Conservation (phyloP, 2,329 filamentous ascomycete species). For the Colletotrichum navitas region DNA sequence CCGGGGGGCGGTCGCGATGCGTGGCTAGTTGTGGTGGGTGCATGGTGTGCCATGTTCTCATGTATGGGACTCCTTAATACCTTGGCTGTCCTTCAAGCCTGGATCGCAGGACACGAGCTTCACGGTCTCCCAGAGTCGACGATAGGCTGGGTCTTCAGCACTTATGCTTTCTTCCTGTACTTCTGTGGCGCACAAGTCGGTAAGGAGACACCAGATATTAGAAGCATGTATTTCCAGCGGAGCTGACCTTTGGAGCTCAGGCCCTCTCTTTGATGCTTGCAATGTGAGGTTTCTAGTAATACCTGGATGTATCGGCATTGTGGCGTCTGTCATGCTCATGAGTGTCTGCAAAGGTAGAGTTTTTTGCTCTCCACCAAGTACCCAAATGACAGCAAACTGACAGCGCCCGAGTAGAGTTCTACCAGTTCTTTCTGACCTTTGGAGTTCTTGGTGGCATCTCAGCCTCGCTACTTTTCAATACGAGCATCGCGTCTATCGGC, state of each 20-base stretch:
- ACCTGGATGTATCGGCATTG: constrained; percentile 67
- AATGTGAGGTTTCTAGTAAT: constrained; percentile 72
- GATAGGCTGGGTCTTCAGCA: constrained; percentile 80
- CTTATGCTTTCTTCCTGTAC: constrained; percentile 78
- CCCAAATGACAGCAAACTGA: neutral
- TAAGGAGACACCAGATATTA: neutral
- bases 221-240: too few relatives aligned
- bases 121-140: constrained; percentile 67
- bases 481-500: constrained; percentile 73
- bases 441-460: constrained; percentile 75
- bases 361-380: too few relatives aligned
- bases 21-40: constrained; percentile 79
- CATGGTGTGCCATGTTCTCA: constrained; percentile 74
- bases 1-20: constrained; percentile 77
- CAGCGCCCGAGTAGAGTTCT: constrained; percentile 62
- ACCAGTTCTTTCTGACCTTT: constrained; percentile 79
- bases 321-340: constrained; percentile 68
- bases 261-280: constrained; percentile 77
- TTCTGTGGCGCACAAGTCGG: constrained; percentile 78
- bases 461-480: constrained; percentile 77
- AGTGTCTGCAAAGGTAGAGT: constrained; percentile 66
- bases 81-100: constrained; percentile 75
- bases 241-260: constrained; percentile 21
- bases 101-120: constrained; percentile 74
- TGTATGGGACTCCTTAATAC: constrained; percentile 76